Evolutionary conservation across 148 eudicot species (phyloP), one percentile per base, ranked within the genome.

Genomic region (Suaeda aralocaspica): DNA sequence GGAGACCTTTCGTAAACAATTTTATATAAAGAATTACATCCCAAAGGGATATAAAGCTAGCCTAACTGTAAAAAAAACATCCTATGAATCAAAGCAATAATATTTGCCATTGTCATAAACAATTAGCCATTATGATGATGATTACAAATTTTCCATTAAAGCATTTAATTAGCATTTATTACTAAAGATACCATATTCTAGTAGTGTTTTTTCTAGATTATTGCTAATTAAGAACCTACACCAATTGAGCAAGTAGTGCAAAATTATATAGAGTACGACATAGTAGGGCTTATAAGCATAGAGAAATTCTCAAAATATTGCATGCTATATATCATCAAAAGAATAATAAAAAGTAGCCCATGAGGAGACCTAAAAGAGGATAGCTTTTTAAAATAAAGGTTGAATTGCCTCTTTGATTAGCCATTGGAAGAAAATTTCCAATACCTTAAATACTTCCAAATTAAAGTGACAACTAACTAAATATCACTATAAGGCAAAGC

Each of bases 321-420:
- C 25, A 56, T 21, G 48, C 53, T 14, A 81, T n/a, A n/a, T n/a
- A n/a, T 80, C 77, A 78, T 76, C 63, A 82, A 77, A 74, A 78
- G 78, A 72, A 86, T 78, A 74, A 84, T 79, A 64, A 11, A n/a
- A 67, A 76, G 96, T 78, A 80, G 81, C 78, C 89, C 96, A 91
- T 77, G 69, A 78, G 92, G 90, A 74, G 85, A 91, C 94, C 89
- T 64, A 65, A 82, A 85, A 81, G 76, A 69, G 48, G 70, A 73
- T 68, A 76, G 70, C 85, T 85, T 84, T 78, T 63, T 25, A 66
- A n/a, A n/a, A 39, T 71, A 83, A 84, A 78, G 72, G 63, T 61
- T 51, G 18, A 36, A 58, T 65, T 71, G 55, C 34, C 70, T 56
- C 74, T 45, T 72, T 4, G 10, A 51, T 59, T 46, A 66, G 30